Conservation (phyloP, 768 basidiomycete genomes). For the Lanmaoa pseudosensibilis region DNA sequence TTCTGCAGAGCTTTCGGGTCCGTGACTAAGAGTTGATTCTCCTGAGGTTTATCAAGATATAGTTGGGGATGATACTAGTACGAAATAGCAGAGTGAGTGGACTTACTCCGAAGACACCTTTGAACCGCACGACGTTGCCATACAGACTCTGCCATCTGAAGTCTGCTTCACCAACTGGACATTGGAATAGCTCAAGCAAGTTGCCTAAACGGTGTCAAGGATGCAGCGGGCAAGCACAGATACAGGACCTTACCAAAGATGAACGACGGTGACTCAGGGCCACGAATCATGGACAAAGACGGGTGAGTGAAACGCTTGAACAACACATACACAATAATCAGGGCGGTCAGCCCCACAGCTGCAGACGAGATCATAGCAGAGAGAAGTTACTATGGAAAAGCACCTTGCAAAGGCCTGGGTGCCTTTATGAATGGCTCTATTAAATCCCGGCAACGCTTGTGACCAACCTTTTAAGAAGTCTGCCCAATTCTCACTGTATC, state of each 20-base stretch:
- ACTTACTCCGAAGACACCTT: conserved; percentile 25
- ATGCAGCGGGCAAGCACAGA: conserved; percentile 1
- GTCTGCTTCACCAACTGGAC: conserved; percentile 28
- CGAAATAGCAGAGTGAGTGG: neutral
- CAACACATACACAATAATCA: neutral
- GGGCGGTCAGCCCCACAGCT: neutral
- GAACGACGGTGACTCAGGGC: conserved; percentile 18
- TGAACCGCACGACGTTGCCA: conserved; percentile 27
- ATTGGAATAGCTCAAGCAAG: conserved; percentile 24
- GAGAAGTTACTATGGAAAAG: neutral
- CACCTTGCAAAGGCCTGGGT: neutral
- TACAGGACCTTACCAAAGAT: conserved; percentile 10
- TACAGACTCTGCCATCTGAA: conserved; percentile 32
- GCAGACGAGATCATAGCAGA: conserved; percentile 4
- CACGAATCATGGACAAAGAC: conserved; percentile 13
- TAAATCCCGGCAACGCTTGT: neutral
- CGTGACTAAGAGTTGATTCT: conserved; percentile 44
- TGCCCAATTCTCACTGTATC: neutral
- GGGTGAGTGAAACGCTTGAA: neutral
- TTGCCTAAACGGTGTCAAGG: conserved; percentile 22
- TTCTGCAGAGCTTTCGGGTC: conserved; percentile 46
- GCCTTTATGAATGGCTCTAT: neutral
- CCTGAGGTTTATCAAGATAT: conserved; percentile 28
- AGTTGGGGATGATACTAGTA: neutral
- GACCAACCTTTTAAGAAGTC: too few relatives aligned